Evolutionary conservation across 345 rosid genomes (phyloP).

Genomic region (Citrus glauca): DNA sequence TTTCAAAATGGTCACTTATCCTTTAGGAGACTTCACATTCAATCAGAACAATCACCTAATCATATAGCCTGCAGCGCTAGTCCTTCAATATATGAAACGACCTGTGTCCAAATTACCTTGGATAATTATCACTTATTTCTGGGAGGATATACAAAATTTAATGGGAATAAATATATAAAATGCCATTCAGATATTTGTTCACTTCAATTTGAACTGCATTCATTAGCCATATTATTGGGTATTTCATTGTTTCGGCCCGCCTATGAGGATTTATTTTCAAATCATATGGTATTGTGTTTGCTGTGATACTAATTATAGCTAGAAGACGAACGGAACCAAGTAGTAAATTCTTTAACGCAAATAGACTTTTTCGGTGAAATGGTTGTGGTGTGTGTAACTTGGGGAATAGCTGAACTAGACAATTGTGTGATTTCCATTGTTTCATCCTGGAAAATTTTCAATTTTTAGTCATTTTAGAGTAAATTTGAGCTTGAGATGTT

Average conservation of each 20-base stretch:
- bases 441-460: no score
- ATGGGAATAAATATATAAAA: conserved; percentile 30
- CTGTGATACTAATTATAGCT: not conserved
- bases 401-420: no score
- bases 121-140: conserved; percentile 24
- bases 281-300: not conserved
- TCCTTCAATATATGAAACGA: conserved; percentile 7
- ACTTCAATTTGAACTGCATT: not conserved
- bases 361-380: no score
- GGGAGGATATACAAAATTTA: conserved; percentile 31
- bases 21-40: conserved; percentile 24
- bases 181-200: conserved; percentile 1
- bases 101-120: conserved; percentile 9
- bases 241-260: not conserved
- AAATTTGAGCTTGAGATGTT: no score
- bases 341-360: no score
- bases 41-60: conserved; percentile 17
- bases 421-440: no score
- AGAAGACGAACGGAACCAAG: not conserved
- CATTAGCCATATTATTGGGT: not conserved
- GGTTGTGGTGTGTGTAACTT: no score
- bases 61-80: conserved; percentile 4
- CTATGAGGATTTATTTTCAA: not conserved
- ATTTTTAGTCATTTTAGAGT: no score
- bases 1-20: conserved; percentile 18